Evolutionary conservation across 805 yeast genomes (phyloP).

Genomic region (Dipodascopsis tothii): DNA sequence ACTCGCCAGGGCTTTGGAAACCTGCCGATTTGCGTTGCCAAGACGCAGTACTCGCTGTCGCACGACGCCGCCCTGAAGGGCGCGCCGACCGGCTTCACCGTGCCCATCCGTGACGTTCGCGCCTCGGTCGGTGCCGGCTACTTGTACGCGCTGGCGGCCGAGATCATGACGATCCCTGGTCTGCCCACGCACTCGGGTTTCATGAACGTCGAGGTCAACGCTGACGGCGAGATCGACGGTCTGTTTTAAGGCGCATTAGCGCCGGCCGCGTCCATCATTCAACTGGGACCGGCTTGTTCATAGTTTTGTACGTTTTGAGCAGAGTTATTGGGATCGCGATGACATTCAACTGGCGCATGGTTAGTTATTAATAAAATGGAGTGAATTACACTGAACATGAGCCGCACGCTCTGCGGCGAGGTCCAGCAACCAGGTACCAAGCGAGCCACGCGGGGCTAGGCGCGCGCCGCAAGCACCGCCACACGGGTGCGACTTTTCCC

Average conservation of each 20-base stretch:
- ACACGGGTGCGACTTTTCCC: too few species aligned
- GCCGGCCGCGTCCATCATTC: not conserved
- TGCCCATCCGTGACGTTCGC: conserved; percentile 90
- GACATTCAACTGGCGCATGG: conserved; percentile 25
- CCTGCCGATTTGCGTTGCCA: conserved; percentile 92
- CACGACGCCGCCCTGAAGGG: conserved; percentile 92
- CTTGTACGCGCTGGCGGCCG: conserved; percentile 91
- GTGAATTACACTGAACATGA: too few species aligned
- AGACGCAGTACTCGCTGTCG: conserved; percentile 92
- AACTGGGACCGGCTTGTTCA: not conserved
- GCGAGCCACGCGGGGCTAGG: too few species aligned
- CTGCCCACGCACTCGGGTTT: conserved; percentile 92
- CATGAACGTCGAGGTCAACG: conserved; percentile 90
- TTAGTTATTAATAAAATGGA: too few species aligned
- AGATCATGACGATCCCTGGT: conserved; percentile 96
- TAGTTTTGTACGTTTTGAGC: not conserved
- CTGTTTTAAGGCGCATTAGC: conserved; percentile 48
- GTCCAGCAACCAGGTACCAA: too few species aligned
- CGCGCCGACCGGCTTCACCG: conserved; percentile 87
- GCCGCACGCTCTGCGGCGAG: too few species aligned
- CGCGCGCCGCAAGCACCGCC: too few species aligned
- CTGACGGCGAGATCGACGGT: conserved; percentile 88
- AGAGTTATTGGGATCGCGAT: conserved; percentile 9
- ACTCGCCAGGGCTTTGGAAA: conserved; percentile 82
- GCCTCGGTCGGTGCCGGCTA: conserved; percentile 96